These are phyloP conservation scores for Curvularia eragrostidis DNA, from an alignment of 2,329 filamentous ascomycete species.

Conservation along the genomic window DNA sequence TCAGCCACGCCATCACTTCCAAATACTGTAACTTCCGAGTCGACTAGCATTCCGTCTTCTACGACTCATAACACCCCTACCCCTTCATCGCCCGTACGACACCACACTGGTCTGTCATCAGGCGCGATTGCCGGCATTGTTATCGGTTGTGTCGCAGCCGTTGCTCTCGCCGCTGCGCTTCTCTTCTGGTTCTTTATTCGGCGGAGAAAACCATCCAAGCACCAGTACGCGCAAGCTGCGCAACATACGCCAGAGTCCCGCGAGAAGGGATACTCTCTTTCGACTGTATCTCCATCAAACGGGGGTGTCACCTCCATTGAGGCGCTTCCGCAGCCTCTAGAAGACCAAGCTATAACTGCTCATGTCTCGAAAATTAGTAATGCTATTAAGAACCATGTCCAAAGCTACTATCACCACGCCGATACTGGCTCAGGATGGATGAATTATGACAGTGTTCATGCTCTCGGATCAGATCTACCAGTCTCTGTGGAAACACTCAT, in stretches of 20 bases:
- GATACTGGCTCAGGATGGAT: slow-evolving; percentile 29
- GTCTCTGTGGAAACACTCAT: slow-evolving; percentile 34
- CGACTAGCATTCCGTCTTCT: not conserved
- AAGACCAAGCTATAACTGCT: slow-evolving; percentile 41
- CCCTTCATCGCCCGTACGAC: not conserved
- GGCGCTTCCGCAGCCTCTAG: slow-evolving; percentile 41
- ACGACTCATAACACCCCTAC: not conserved
- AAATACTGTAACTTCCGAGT: not conserved
- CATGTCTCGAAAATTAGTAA: slow-evolving; percentile 45
- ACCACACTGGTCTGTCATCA: slow-evolving; percentile 4
- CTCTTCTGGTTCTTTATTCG: slow-evolving; percentile 33
- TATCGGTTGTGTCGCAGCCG: slow-evolving; percentile 46
- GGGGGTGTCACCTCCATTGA: slow-evolving; percentile 17
- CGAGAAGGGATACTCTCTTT: slow-evolving; percentile 28
- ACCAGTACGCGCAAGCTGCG: slow-evolving; percentile 10
- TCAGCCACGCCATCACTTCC: too few species aligned
- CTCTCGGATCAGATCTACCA: slow-evolving; percentile 30
- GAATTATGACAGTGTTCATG: slow-evolving; percentile 33
- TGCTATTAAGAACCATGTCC: slow-evolving; percentile 47
- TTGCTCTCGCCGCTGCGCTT: slow-evolving; percentile 33
- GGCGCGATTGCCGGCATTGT: slow-evolving; percentile 47
- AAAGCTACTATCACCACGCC: slow-evolving; percentile 44
- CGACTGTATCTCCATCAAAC: slow-evolving; percentile 17
- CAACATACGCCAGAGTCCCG: slow-evolving; percentile 22
- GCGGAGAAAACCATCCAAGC: slow-evolving; percentile 7